Evolutionary conservation across 768 basidiomycete species (phyloP).

Genomic region (Holtermanniella nyarrowii): DNA sequence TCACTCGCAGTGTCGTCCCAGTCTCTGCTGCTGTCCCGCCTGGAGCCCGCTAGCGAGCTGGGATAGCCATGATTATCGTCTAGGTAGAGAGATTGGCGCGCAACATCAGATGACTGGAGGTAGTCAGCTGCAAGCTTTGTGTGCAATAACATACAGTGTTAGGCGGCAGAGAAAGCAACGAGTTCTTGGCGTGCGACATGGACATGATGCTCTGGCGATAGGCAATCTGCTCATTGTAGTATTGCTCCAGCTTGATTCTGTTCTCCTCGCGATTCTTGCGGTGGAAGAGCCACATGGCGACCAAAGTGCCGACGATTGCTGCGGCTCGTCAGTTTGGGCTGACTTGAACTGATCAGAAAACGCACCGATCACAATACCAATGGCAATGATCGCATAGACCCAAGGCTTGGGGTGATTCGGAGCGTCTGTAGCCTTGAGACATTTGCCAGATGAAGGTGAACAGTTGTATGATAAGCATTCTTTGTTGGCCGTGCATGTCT

Average conservation of each 20-base stretch:
- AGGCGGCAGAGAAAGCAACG: constrained; percentile 21
- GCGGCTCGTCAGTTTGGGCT: neutral
- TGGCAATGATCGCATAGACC: constrained; percentile 61
- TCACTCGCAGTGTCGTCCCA: neutral
- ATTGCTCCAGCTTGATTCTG: constrained; percentile 72
- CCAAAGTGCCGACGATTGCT: constrained; percentile 68
- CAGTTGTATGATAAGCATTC: constrained; percentile 72
- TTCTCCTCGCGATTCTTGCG: constrained; percentile 62
- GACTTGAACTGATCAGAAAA: neutral
- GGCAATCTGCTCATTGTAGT: constrained; percentile 65
- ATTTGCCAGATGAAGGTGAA: constrained; percentile 47
- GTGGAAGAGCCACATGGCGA: constrained; percentile 60
- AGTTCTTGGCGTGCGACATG: constrained; percentile 34
- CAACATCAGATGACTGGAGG: constrained; percentile 16
- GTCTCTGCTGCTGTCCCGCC: neutral
- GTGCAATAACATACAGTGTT: constrained; percentile 18
- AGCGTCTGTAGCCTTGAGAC: constrained; percentile 53
- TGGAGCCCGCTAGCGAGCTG: too few relatives aligned
- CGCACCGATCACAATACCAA: constrained; percentile 65
- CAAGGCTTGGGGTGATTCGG: constrained; percentile 56
- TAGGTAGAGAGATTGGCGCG: constrained; percentile 17
- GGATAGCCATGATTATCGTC: constrained; percentile 7
- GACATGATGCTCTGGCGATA: constrained; percentile 40
- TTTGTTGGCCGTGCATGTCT: constrained; percentile 51
- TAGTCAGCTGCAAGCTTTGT: neutral